Evolutionary conservation across 108 stramenopile species (phyloP), one percentile per base, ranked within the genome.

Genomic region (Craspedostauros australis): DNA sequence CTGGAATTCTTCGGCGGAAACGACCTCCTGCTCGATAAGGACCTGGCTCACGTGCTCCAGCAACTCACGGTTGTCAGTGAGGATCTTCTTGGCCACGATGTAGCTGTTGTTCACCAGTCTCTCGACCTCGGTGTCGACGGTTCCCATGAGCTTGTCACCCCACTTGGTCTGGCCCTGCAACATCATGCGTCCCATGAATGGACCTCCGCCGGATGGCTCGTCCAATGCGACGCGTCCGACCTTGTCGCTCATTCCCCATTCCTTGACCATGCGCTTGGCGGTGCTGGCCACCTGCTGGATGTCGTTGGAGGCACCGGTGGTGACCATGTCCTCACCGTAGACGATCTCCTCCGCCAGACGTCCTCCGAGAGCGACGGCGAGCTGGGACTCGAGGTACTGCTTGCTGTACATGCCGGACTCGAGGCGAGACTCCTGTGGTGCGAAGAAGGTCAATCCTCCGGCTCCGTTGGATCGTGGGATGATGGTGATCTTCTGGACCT

Each of bases 271-370:
- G 47, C 85, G 76, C 73, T 93, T 94, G 22, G 94, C 95, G 60
- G 87, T 87, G 57, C 77, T 86, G 5, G 94, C 80, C 46, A 95
- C 96, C 50, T 97, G 93, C 57, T 95, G 86, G 42, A 99, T 79
- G 76, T 99, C 98, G 50, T 95, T 94, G 39, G 93, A 91, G 5
- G 98, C 96, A 48, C 98, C 98, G 21, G 94, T 96, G 3, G 97
- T 99, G 29, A 97, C 94, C 47, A 84, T 54, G 54, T 96, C 95
- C 44, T 93, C 80, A 7, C 98, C 96, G 58, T 85, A 97, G 28
- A 97, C 86, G 30, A 99, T 56, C 72, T 99, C 96, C 72, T 99
- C 98, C n/a, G 98, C 98, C 25, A 96, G 70, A 39, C 96, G 95
- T 21, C 98, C 98, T 22, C 96, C 98, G 5, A 97, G 75, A 5